Conservation (phyloP, 1,139 yeast species). For the Scheffersomyces cryptocercus region DNA sequence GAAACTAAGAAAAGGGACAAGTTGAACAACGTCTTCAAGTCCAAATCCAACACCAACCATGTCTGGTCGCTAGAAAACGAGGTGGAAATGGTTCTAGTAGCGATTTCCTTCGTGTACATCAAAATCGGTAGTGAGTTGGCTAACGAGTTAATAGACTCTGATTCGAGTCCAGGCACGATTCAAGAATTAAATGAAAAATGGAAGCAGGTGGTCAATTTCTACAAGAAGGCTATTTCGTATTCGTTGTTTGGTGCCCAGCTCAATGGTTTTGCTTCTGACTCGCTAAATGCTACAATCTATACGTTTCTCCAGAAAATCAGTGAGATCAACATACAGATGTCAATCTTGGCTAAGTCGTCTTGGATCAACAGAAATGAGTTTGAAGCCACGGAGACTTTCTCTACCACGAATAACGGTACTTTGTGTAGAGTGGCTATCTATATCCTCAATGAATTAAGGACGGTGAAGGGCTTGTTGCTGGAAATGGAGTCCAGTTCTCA, state of each 20-base stretch:
- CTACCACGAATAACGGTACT: slow-evolving; percentile 39
- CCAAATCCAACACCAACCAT: neutral
- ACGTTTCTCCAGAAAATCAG: slow-evolving; percentile 29
- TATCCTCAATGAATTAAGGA: slow-evolving; percentile 34
- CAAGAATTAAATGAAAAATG: slow-evolving; percentile 29
- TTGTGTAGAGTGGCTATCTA: slow-evolving; percentile 45
- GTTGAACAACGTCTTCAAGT: neutral
- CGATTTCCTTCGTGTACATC: slow-evolving; percentile 31
- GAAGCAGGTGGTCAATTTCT: slow-evolving; percentile 37
- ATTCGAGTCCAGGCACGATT: slow-evolving; percentile 9
- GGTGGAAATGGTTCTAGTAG: slow-evolving; percentile 24
- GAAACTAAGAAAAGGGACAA: slow-evolving; percentile 1
- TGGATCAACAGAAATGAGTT: slow-evolving; percentile 40
- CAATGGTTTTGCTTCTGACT: neutral
- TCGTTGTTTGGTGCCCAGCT: slow-evolving; percentile 22
- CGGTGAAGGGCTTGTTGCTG: slow-evolving; percentile 6
- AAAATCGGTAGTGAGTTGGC: slow-evolving; percentile 38
- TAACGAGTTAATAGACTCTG: slow-evolving; percentile 35
- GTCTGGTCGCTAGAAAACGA: slow-evolving; percentile 37
- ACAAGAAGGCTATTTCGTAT: slow-evolving; percentile 33
- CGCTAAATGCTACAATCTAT: slow-evolving; percentile 12
- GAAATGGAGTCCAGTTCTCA: neutral
- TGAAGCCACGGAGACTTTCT: slow-evolving; percentile 27
- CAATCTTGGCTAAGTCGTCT: slow-evolving; percentile 40
- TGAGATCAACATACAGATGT: slow-evolving; percentile 39